Percentiles rank a stretch among this genome's conserved stretches.
Evolutionary conservation across 108 stramenopile species (phyloP).

Genomic region (Fistulifera solaris): DNA sequence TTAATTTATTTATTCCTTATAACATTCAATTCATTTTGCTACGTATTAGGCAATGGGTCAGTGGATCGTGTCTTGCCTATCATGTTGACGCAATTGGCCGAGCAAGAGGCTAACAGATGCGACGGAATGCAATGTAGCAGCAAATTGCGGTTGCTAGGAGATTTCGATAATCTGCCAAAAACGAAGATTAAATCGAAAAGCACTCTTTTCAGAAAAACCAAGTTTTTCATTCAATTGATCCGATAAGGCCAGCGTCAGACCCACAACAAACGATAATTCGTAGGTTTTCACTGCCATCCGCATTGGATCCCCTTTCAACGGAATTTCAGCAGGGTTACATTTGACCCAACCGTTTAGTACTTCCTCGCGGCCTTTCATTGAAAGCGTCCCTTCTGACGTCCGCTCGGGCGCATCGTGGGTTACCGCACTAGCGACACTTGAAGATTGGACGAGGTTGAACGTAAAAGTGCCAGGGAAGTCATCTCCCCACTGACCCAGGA

Average conservation of each 20-base stretch:
- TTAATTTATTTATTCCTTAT: too few relatives aligned
- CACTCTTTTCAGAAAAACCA: conserved; percentile 18
- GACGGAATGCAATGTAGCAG: not conserved
- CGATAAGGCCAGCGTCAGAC: conserved; percentile 29
- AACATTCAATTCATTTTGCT: too few relatives aligned
- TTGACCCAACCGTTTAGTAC: conserved; percentile 37
- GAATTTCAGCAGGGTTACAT: conserved; percentile 53
- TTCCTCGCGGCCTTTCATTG: conserved; percentile 45
- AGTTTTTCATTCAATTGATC: conserved; percentile 42
- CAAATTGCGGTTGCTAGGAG: conserved; percentile 23
- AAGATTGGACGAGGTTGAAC: too few relatives aligned
- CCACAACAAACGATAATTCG: conserved; percentile 55
- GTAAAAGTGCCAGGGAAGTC: conserved; percentile 33
- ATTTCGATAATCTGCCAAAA: conserved; percentile 74
- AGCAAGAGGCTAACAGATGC: too few relatives aligned
- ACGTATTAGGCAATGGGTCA: too few relatives aligned
- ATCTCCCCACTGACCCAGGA: conserved; percentile 48
- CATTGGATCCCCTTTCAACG: conserved; percentile 60
- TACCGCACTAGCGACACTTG: not conserved
- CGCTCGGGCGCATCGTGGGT: conserved; percentile 21
- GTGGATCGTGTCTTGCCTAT: too few relatives aligned
- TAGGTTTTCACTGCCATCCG: conserved; percentile 36
- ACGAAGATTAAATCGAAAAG: conserved; percentile 66
- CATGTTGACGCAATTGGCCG: too few relatives aligned
- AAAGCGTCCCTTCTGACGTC: conserved; percentile 35